phyloP scores from a whole-genome alignment of 192 early-diverging fungal genomes.

The Diversispora epigaea region DNA sequence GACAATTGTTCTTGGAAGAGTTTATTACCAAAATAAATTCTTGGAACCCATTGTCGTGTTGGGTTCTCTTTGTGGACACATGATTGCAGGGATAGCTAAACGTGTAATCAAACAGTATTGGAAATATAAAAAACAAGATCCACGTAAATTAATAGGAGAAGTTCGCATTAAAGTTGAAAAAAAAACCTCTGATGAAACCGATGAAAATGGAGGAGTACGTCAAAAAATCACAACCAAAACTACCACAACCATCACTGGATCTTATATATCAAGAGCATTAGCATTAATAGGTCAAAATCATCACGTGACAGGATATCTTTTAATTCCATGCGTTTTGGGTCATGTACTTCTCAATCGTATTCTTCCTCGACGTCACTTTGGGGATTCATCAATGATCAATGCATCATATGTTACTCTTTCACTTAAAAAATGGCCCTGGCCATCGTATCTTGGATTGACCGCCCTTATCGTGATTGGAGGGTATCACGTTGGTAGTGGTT shows the following conservation, averaged over 20 bases:
- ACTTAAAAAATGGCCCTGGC: conserved; percentile 4
- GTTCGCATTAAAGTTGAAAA: conserved; percentile 29
- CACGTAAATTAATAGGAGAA: conserved; percentile 9
- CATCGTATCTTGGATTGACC: conserved; percentile 1
- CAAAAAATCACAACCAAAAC: conserved; percentile 36
- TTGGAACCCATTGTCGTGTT: conserved; percentile 44
- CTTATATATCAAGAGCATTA: conserved; percentile 15
- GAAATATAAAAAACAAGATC: conserved; percentile 34
- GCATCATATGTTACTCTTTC: conserved; percentile 22
- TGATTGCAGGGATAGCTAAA: conserved; percentile 34
- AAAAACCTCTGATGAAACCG: conserved; percentile 12
- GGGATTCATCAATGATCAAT: conserved; percentile 29
- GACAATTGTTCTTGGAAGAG: conserved; percentile 44
- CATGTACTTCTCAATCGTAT: conserved; percentile 22
- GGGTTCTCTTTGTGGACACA: conserved; percentile 38
- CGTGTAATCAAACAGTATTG: conserved; percentile 37
- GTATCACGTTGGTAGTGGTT: conserved; percentile 25
- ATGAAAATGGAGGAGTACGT: conserved; percentile 11
- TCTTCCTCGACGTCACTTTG: conserved; percentile 19
- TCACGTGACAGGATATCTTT: conserved; percentile 38
- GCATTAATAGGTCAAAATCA: conserved; percentile 35
- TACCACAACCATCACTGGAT: conserved; percentile 31
- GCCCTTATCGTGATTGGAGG: not conserved
- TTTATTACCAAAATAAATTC: conserved; percentile 45
- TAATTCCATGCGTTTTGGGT: conserved; percentile 37